Base-by-base conservation (phyloP, 148 eudicot genomes). In the Heliosperma pusillum region DNA sequence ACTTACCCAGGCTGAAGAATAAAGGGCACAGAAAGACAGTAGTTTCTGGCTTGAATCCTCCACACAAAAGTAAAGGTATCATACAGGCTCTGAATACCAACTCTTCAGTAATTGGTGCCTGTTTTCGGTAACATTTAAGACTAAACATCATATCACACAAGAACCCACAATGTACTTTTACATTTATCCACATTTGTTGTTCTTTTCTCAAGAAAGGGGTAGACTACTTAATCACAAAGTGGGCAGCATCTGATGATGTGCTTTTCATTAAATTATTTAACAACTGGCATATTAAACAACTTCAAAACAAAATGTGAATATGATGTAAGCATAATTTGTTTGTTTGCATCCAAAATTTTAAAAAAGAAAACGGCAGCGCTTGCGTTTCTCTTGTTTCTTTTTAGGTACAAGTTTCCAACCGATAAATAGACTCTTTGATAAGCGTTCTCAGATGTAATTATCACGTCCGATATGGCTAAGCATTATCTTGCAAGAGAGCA, bases 31-130 rank as follows among this genome's bases (percentile, higher is more conserved):
- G 86, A 72, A 92, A 82, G 55, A 92, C 66, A 62, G 82, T 89
- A 60, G 76, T 80, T 64, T 85, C 81, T 55, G 97, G 86, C 55
- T 72, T 85, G 78, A 95, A 90, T 74, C 98, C 94, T 58, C 96
- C 97, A 85, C 97, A 95, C 20, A 89, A 86, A 71, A 95, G 96
- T 82, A 95, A 80, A 79, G 98, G 91, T 73, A 92, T 89, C 98
- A 95, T 95, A 77, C 97, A 95, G 62, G 98, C 98, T 83, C 97
- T 82, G 80, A 95, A 95, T 68, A 95, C 98, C 87, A 95, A 77
- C 84, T 95, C 98, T 81, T 92, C 98, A 15, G 96, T 92, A 56
- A 95, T 60, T 65, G 98, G 98, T 68, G 97, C 96, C 97, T 95
- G 90, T 78, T 45, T 47, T 78, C 53, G 65, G 76, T 73, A 74